Evolutionary conservation across 768 basidiomycete genomes (phyloP).

Genomic region (Naganishia friedmannii): DNA sequence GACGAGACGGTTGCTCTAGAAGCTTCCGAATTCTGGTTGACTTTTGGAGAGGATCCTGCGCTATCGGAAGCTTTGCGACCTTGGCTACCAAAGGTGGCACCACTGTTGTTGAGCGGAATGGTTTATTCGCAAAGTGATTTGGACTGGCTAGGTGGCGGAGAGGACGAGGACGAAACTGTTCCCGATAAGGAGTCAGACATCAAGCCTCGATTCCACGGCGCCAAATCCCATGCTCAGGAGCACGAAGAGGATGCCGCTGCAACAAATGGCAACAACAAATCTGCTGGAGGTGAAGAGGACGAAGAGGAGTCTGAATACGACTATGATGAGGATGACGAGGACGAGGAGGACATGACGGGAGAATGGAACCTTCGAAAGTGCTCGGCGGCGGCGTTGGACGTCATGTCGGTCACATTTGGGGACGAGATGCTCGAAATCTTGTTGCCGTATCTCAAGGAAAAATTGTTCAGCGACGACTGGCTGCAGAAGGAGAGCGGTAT

Average conservation of each 20-base stretch:
- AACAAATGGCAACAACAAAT: constrained; percentile 16
- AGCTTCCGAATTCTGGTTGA: constrained; percentile 99
- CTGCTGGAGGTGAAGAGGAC: constrained; percentile 60
- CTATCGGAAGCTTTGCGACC: constrained; percentile 79
- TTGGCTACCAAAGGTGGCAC: constrained; percentile 83
- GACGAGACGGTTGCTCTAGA: constrained; percentile 92
- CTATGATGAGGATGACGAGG: constrained; percentile 83
- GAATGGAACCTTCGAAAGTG: constrained; percentile 99
- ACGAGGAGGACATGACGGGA: constrained; percentile 92
- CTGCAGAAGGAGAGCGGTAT: constrained; percentile 91
- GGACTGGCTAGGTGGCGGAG: constrained; percentile 87
- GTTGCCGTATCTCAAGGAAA: constrained; percentile 82
- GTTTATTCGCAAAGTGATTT: constrained; percentile 92
- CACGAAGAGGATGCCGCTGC: constrained; percentile 53
- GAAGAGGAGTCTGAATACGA: constrained; percentile 68
- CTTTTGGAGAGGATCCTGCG: constrained; percentile 92
- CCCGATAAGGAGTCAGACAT: constrained; percentile 94
- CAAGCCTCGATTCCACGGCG: constrained; percentile 88
- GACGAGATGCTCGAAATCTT: constrained; percentile 84
- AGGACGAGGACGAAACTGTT: constrained; percentile 74
- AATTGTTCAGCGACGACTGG: constrained; percentile 91
- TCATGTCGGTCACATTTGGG: constrained; percentile 88
- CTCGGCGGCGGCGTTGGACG: constrained; percentile 93
- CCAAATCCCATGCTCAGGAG: constrained; percentile 79
- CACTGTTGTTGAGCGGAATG: constrained; percentile 95